Percentiles rank a stretch among this genome's conserved stretches.
These are phyloP conservation scores for Phytophthora sp. DNA, from an alignment of 352 stramenopile genomes.

Conservation along the genomic window DNA sequence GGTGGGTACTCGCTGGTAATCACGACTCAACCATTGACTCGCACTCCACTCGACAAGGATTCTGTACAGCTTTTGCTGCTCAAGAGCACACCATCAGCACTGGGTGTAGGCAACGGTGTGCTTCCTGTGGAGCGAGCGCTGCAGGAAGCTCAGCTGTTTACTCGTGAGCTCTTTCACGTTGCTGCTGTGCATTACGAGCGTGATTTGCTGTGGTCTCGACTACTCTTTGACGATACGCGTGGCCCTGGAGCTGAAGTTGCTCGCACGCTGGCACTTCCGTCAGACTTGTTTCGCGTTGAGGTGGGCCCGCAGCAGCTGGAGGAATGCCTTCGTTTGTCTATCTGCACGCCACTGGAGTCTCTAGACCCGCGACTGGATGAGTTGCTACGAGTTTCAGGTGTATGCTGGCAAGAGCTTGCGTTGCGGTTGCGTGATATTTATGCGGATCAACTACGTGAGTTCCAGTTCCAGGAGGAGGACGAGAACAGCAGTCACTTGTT, in stretches of 20 bases:
- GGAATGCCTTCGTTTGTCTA: constrained; percentile 81
- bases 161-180: constrained; percentile 79
- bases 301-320: constrained; percentile 85
- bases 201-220: constrained; percentile 84
- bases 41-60: constrained; percentile 61
- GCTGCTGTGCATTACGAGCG: constrained; percentile 85
- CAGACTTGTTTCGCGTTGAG: constrained; percentile 71
- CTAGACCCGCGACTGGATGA: constrained; percentile 81
- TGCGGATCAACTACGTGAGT: constrained; percentile 81
- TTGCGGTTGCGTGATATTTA: constrained; percentile 81
- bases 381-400: constrained; percentile 63
- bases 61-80: constrained; percentile 77
- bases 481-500: constrained; percentile 79
- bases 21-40: constrained; percentile 66
- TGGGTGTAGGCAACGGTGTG: constrained; percentile 56
- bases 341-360: constrained; percentile 76
- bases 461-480: constrained; percentile 80
- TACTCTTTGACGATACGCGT: constrained; percentile 74
- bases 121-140: constrained; percentile 68
- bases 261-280: constrained; percentile 51
- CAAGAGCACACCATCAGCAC: constrained; percentile 45
- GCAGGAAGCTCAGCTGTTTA: constrained; percentile 79
- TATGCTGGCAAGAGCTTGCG: constrained; percentile 84
- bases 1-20: constrained; percentile 79
- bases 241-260: constrained; percentile 60